A percentile compares a stretch with the other conserved stretches of the same genome.
Evolutionary conservation across 23 red algal genomes (phyloP).

Genomic region (Agarophyton chilense): DNA sequence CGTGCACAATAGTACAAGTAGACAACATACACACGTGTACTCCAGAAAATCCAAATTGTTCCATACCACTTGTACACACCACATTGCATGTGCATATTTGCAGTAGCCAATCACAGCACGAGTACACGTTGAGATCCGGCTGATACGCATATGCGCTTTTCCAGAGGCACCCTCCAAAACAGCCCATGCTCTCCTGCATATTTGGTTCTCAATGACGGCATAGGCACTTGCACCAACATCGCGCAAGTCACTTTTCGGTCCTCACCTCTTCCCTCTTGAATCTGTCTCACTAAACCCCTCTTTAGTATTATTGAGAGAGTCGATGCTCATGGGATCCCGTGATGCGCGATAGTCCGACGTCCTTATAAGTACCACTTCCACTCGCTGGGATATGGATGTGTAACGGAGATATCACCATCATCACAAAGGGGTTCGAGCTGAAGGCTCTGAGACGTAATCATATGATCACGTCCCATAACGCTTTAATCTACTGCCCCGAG

Average conservation of each 20-base stretch:
- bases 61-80: no score
- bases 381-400: background rate
- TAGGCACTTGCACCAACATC: no score
- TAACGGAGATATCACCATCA: conserved; percentile 19
- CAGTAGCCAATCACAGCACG: no score
- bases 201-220: no score
- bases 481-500: background rate
- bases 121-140: no score
- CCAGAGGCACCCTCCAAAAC: no score
- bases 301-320: background rate
- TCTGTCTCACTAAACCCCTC: background rate
- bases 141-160: no score
- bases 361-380: background rate
- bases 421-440: background rate
- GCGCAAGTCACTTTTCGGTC: background rate
- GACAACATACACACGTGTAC: no score
- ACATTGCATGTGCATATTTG: no score
- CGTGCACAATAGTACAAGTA: no score
- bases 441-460: background rate
- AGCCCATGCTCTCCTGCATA: no score
- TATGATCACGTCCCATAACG: background rate
- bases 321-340: background rate
- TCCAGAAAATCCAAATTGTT: no score
- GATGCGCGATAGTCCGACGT: conserved; percentile 6
- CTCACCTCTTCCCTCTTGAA: background rate